Evolutionary conservation across 2,329 filamentous ascomycete genomes (phyloP).

Genomic region (Xylaria sp.): DNA sequence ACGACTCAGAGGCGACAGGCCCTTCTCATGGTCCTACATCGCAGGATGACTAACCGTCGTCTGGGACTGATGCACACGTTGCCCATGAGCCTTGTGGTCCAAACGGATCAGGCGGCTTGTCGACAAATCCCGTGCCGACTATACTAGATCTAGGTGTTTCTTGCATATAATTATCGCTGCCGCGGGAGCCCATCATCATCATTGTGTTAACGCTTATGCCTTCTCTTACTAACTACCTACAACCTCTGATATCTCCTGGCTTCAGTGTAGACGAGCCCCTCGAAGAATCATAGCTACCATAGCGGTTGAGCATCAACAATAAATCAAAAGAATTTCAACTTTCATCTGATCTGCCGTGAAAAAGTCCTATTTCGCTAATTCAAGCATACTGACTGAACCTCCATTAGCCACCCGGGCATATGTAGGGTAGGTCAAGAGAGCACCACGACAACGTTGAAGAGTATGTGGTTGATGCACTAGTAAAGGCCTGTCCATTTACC

Average conservation of each 20-base stretch:
- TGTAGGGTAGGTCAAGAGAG: neutral
- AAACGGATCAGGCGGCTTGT: constrained; percentile 9
- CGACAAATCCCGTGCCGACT: neutral
- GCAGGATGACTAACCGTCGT: neutral
- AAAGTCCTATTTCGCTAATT: neutral
- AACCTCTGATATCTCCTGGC: constrained; percentile 13
- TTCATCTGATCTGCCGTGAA: neutral
- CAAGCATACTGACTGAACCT: neutral
- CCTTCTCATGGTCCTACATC: constrained; percentile 3
- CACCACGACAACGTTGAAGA: neutral
- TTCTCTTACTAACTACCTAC: neutral
- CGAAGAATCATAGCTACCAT: neutral
- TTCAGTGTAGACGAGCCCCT: constrained; percentile 6
- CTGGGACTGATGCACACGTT: constrained; percentile 6
- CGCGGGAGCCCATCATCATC: constrained; percentile 9
- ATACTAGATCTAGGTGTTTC: constrained; percentile 16
- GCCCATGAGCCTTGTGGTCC: constrained; percentile 2
- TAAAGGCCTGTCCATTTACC: too few species aligned
- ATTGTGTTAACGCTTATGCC: constrained; percentile 12
- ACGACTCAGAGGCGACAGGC: neutral
- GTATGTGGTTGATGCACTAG: neutral
- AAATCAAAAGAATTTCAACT: constrained; percentile 17
- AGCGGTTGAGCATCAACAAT: constrained; percentile 8
- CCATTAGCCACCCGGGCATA: too few species aligned
- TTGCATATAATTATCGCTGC: constrained; percentile 20